Conservation (phyloP, 345 rosid species). For the Mallotus nudiflorus region DNA sequence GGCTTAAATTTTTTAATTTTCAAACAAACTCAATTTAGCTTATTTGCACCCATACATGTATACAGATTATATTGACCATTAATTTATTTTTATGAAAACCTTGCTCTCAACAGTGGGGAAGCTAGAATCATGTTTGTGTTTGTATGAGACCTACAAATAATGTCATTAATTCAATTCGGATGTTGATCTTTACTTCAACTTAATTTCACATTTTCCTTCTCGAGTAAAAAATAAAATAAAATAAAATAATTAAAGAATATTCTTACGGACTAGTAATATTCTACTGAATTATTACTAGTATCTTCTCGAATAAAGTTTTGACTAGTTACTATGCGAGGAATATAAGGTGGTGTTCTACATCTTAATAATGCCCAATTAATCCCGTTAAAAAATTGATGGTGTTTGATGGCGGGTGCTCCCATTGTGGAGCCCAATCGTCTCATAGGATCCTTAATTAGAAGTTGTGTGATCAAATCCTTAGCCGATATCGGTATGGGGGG, state of each 20-base stretch:
- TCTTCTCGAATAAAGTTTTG: conserved; percentile 11
- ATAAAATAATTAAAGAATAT: neutral
- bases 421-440: conserved; percentile 55
- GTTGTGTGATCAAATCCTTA: conserved; percentile 54
- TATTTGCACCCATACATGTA: too few relatives aligned
- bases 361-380: conserved; percentile 66
- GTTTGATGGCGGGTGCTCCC: conserved; percentile 58
- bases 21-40: too few relatives aligned
- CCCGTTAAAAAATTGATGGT: conserved; percentile 50
- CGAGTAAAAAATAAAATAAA: neutral
- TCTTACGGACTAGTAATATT: conserved; percentile 32
- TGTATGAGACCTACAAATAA: too few relatives aligned
- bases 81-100: too few relatives aligned
- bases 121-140: too few relatives aligned
- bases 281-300: conserved; percentile 32
- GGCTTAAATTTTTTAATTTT: too few relatives aligned
- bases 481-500: conserved; percentile 42
- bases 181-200: too few relatives aligned
- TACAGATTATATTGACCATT: too few relatives aligned
- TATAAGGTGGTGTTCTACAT: conserved; percentile 49
- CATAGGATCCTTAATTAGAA: conserved; percentile 49
- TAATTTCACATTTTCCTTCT: neutral
- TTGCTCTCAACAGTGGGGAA: too few relatives aligned
- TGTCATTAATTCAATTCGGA: too few relatives aligned
- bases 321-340: conserved; percentile 29